Evolutionary conservation across 2,329 filamentous ascomycete species (phyloP), one percentile per base, ranked within the genome.

Genomic region (Cryphonectria naterciae): DNA sequence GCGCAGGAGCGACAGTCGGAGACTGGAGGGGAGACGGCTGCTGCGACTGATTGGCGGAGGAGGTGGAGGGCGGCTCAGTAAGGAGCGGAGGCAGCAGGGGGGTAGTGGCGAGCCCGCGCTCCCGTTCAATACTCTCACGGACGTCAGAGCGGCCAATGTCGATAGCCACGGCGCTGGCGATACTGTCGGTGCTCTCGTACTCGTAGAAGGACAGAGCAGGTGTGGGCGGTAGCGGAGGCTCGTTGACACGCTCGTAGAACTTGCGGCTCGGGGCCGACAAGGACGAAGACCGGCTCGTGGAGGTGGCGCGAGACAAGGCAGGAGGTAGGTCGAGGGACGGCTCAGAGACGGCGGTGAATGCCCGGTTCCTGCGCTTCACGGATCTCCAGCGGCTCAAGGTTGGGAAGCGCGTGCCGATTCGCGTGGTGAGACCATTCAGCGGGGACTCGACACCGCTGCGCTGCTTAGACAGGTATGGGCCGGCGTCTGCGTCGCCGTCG

Each of bases 11-110:
- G 25, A 96, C 87, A 0, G 90, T 92, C 0, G 94, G 94, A 0
- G 94, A 97, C 80, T 97, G 93, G 37, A 97, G 84, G n/a, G 95
- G 94, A 10, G 94, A 97, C 71, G 93, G 87, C 43, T 91, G 84
- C 1, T 87, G 86, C 0, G 89, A 86, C 58, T 88, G 83, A 3
- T 74, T 77, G n/a, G 77, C 76, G 54, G 82, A 79, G 17, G 80
- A 79, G 10, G 78, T 81, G 61, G 84, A 81, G 46, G 86, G 82
- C 32, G 85, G 81, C 69, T 88, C 87, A 39, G 88, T 90, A 83
- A 97, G 88, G 49, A 96, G 85, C 0, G 95, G 95, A 10, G 95
- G 95, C 2, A 98, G 85, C 10, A 98, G 86, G 54, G 95, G 95
- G 2, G 95, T 98, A 4, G 92, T 92, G 0, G 93, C 92, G 75